Conservation (phyloP, 331 rosid genomes). For the Quercus tomentella region DNA sequence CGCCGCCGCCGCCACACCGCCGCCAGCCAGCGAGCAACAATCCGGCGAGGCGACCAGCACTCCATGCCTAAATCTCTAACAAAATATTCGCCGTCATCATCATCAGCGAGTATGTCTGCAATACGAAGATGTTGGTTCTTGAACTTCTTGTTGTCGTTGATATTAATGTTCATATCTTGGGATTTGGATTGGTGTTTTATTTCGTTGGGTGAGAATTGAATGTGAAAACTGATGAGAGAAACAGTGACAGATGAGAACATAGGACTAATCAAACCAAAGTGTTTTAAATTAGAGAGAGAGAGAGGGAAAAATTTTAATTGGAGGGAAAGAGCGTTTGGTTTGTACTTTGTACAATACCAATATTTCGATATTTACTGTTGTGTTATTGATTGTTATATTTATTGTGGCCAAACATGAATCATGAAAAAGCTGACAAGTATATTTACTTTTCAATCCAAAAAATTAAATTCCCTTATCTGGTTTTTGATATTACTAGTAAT, state of each 20-base stretch:
- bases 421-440: too few species aligned
- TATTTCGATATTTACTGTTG: too few species aligned
- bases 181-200: neutral
- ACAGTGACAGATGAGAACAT: too few species aligned
- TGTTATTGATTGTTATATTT: too few species aligned
- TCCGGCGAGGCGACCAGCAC: slow-evolving; percentile 51
- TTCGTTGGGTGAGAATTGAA: slow-evolving; percentile 9
- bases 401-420: too few species aligned
- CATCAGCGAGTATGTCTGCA: slow-evolving; percentile 50
- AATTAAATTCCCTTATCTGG: too few species aligned
- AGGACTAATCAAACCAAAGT: too few species aligned
- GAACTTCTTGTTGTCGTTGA: too few species aligned
- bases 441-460: too few species aligned
- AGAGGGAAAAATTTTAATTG: slow-evolving; percentile 21
- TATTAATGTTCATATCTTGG: neutral
- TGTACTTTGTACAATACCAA: too few species aligned
- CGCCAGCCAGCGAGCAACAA: slow-evolving; percentile 49
- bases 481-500: too few species aligned
- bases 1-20: slow-evolving; percentile 28
- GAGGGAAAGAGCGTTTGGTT: neutral
- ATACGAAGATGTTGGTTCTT: slow-evolving; percentile 36
- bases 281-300: neutral
- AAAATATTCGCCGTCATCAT: slow-evolving; percentile 8
- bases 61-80: slow-evolving; percentile 31
- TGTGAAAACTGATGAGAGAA: neutral